A percentile compares a stretch with the other conserved stretches of the same genome.
These are phyloP conservation scores for Ottelia alismoides DNA, from an alignment of 106 monocot genomes.

Conservation along the genomic window DNA sequence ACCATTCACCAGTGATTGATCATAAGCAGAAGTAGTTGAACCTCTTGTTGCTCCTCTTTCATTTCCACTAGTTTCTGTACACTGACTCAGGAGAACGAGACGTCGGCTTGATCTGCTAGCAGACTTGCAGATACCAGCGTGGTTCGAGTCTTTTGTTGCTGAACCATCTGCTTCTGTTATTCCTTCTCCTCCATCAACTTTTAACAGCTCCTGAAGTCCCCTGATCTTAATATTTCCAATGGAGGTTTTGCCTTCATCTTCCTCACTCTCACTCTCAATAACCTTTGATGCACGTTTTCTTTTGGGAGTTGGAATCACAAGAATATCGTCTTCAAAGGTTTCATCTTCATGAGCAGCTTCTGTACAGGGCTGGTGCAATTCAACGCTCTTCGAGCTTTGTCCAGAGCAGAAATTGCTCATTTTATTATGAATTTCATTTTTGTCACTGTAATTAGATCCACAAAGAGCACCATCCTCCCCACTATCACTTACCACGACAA, in stretches of 20 bases:
- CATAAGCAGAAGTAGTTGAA: not conserved
- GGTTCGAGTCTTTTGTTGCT: too few relatives aligned
- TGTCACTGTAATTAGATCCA: too few relatives aligned
- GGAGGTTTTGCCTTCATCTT: not conserved
- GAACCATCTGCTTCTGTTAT: too few relatives aligned
- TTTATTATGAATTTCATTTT: too few relatives aligned
- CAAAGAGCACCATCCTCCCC: not conserved
- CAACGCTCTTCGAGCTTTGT: too few relatives aligned
- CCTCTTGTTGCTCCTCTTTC: not conserved
- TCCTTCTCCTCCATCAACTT: not conserved
- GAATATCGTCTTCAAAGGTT: not conserved
- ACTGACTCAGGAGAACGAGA: not conserved
- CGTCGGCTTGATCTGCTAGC: not conserved
- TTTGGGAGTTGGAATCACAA: slow-evolving; percentile 21
- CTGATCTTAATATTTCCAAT: not conserved
- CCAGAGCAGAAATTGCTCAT: too few relatives aligned
- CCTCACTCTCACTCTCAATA: slow-evolving; percentile 19
- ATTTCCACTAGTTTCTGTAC: not conserved
- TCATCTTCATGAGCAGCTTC: not conserved
- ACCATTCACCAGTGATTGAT: not conserved
- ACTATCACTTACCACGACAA: not conserved
- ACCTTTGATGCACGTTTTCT: slow-evolving; percentile 17
- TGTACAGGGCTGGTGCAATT: not conserved
- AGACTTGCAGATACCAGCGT: too few relatives aligned
- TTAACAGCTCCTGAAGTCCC: not conserved